phyloP scores from a whole-genome alignment of 2,329 filamentous ascomycete genomes.

The Scedosporium minutisporum region DNA sequence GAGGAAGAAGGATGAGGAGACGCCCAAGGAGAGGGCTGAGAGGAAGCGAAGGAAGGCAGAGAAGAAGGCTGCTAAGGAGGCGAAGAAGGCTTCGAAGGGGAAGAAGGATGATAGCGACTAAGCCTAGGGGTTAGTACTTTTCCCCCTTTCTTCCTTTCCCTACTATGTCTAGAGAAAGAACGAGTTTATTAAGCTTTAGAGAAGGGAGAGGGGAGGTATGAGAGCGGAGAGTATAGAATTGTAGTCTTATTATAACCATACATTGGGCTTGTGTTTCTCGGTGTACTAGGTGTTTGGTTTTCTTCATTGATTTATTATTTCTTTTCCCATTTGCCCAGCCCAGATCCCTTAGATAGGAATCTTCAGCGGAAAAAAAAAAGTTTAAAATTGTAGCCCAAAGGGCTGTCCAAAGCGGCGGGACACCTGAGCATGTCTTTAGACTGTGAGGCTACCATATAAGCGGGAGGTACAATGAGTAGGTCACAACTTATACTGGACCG shows the following conservation, averaged over 20 bases:
- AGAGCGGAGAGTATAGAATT: not conserved
- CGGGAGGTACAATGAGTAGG: too few relatives aligned
- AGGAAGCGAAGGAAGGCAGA: slow-evolving; percentile 50
- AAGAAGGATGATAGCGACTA: slow-evolving; percentile 45
- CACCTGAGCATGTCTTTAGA: too few relatives aligned
- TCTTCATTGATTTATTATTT: slow-evolving; percentile 2
- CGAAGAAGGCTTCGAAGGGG: slow-evolving; percentile 44
- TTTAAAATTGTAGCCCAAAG: not conserved
- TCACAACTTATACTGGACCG: too few relatives aligned
- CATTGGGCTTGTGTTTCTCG: not conserved
- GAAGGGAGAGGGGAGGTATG: not conserved
- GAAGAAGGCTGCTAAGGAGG: slow-evolving; percentile 48
- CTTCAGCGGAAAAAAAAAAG: not conserved
- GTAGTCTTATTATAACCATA: not conserved
- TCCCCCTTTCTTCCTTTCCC: too few relatives aligned
- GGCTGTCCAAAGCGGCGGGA: too few relatives aligned
- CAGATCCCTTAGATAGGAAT: not conserved
- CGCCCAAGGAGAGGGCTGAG: slow-evolving; percentile 56
- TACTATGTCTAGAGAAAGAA: too few relatives aligned
- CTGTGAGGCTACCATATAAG: too few relatives aligned
- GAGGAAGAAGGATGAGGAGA: slow-evolving; percentile 77
- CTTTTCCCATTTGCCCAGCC: not conserved
- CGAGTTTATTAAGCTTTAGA: not conserved
- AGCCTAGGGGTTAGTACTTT: slow-evolving; percentile 8
- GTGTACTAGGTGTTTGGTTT: not conserved